These are phyloP conservation scores for Phytophthora meadii DNA, from an alignment of 352 stramenopile species.

Conservation along the genomic window DNA sequence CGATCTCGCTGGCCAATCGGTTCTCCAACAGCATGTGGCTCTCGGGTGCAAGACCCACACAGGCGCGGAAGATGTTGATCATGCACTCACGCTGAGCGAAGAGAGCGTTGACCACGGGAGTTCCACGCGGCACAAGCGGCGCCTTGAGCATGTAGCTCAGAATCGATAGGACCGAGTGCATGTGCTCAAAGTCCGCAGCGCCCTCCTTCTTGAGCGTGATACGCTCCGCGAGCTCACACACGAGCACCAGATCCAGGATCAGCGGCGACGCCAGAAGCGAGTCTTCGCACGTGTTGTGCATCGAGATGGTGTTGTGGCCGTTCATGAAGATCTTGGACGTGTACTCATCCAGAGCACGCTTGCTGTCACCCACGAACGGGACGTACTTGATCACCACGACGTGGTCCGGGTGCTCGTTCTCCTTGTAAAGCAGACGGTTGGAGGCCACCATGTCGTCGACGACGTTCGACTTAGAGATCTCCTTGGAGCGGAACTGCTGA, in stretches of 20 bases:
- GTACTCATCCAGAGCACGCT: constrained; percentile 99
- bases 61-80: constrained; percentile 98
- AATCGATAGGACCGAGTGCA: constrained; percentile 98
- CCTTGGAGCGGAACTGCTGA: constrained; percentile 99
- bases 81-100: constrained; percentile 98
- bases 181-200: constrained; percentile 90
- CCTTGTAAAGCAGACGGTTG: constrained; percentile 97
- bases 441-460: constrained; percentile 99
- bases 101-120: constrained; percentile 98
- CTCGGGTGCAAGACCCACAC: constrained; percentile 96
- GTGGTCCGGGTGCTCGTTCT: constrained; percentile 99
- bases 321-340: constrained; percentile 99
- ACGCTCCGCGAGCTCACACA: constrained; percentile 97
- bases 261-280: constrained; percentile 97
- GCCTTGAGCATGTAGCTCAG: constrained; percentile 99
- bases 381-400: constrained; percentile 99
- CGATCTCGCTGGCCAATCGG: constrained; percentile 88
- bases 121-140: constrained; percentile 97
- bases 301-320: constrained; percentile 99
- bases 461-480: constrained; percentile 99
- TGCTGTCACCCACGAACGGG: constrained; percentile 98
- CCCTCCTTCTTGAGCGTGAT: constrained; percentile 96
- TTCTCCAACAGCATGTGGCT: constrained; percentile 99
- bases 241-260: constrained; percentile 98
- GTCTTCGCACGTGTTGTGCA: constrained; percentile 99